Percentiles rank a stretch among this genome's conserved stretches.
phyloP scores from a whole-genome alignment of 768 basidiomycete genomes.

The Suillus americanus region DNA sequence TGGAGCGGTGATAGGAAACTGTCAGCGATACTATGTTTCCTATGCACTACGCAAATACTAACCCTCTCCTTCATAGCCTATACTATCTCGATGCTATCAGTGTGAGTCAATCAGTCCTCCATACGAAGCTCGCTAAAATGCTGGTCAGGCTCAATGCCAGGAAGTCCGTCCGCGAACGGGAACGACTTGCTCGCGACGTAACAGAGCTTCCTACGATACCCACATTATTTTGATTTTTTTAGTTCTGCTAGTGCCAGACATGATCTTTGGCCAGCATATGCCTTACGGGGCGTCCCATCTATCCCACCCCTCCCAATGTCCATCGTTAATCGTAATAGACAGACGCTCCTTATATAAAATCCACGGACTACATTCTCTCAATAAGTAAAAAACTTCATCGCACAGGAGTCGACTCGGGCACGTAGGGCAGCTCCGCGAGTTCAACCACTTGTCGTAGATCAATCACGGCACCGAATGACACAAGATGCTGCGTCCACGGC shows the following conservation, averaged over 20 bases:
- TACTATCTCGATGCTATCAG: constrained; percentile 23
- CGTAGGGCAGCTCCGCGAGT: no score
- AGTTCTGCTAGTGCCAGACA: background rate
- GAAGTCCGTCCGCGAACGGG: constrained; percentile 17
- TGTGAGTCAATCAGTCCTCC: constrained; percentile 14
- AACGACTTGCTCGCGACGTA: background rate
- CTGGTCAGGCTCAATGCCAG: constrained; percentile 9
- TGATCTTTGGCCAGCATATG: background rate
- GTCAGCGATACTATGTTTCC: constrained; percentile 8
- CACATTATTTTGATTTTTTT: constrained; percentile 7
- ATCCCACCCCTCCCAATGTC: background rate
- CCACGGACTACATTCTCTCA: background rate
- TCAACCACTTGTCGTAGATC: no score
- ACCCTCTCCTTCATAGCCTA: constrained; percentile 12
- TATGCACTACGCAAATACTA: background rate
- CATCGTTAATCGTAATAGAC: background rate
- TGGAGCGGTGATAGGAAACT: constrained; percentile 16
- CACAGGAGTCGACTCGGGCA: background rate
- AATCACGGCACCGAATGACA: background rate
- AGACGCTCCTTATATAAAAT: background rate
- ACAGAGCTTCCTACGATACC: constrained; percentile 20
- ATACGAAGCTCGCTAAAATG: background rate
- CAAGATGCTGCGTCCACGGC: no score
- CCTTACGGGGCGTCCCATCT: background rate
- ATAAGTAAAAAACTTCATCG: background rate